Evolutionary conservation across 1,284 basidiomycete genomes (phyloP).

Genomic region (Moesziomyces sp.): DNA sequence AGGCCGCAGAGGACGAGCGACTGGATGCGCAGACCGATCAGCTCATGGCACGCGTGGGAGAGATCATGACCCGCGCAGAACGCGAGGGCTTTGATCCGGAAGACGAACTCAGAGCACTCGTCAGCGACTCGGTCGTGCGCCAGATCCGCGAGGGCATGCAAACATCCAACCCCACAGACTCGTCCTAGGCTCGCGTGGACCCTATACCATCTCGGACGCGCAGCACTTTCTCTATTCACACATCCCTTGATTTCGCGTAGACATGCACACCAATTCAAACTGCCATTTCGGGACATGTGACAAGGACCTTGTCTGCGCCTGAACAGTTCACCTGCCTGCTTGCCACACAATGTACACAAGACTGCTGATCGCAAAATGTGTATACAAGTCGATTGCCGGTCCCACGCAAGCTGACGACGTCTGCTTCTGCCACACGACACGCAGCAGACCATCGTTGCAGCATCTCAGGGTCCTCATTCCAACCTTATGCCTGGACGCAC

Average conservation of each 20-base stretch:
- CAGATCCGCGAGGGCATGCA: conserved; percentile 57
- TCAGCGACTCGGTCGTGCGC: conserved; percentile 52
- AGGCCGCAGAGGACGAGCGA: conserved; percentile 30
- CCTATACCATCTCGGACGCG: background rate
- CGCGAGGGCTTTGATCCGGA: conserved; percentile 51
- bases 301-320: too few species aligned
- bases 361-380: too few species aligned
- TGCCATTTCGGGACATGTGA: too few species aligned
- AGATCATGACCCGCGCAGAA: conserved; percentile 53
- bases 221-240: background rate
- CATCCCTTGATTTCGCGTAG: too few species aligned
- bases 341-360: too few species aligned
- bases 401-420: too few species aligned
- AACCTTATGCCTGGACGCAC: background rate
- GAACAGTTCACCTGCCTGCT: too few species aligned
- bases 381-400: too few species aligned
- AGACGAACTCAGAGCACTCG: conserved; percentile 46
- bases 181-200: background rate
- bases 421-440: too few species aligned
- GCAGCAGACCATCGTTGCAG: too few species aligned
- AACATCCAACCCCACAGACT: background rate
- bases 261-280: too few species aligned
- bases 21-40: conserved; percentile 43
- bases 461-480: too few species aligned
- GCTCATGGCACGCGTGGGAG: conserved; percentile 52